Percentiles rank a stretch among this genome's conserved stretches.
These are phyloP conservation scores for Wallacemonas sp. DNA, from an alignment of 208 protist species.

Conservation along the genomic window DNA sequence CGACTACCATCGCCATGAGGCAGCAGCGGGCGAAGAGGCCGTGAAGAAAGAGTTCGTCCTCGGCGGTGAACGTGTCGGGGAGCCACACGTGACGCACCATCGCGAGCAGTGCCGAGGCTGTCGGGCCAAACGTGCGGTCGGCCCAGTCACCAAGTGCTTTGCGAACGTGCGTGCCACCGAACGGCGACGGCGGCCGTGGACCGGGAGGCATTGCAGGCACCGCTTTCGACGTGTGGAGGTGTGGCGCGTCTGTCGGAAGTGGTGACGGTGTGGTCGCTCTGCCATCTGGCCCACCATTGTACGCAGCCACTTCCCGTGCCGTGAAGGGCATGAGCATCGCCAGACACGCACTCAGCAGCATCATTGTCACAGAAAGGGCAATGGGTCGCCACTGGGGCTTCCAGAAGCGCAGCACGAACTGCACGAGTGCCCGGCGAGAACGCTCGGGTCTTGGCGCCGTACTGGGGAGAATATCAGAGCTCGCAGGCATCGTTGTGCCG, in stretches of 20 bases:
- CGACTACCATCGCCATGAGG: constrained; percentile 34
- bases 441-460: not conserved
- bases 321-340: constrained; percentile 40
- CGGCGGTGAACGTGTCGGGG: not conserved
- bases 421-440: constrained; percentile 18
- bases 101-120: not conserved
- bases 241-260: too few species aligned
- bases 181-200: not conserved
- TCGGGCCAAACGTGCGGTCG: constrained; percentile 3
- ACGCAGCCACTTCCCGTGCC: constrained; percentile 52
- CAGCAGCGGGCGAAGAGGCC: constrained; percentile 44
- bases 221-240: too few species aligned
- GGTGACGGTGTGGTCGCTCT: not conserved
- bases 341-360: constrained; percentile 42
- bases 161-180: not conserved
- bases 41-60: constrained; percentile 20
- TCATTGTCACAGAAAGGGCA: constrained; percentile 30
- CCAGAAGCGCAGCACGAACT: constrained; percentile 48
- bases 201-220: too few species aligned
- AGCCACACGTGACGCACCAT: not conserved
- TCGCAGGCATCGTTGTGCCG: too few species aligned
- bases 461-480: too few species aligned
- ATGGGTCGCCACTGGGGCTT: constrained; percentile 34
- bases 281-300: constrained; percentile 14
- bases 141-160: not conserved